Conservation (phyloP, 148 eudicot genomes). For the Nepenthes mirabilis region DNA sequence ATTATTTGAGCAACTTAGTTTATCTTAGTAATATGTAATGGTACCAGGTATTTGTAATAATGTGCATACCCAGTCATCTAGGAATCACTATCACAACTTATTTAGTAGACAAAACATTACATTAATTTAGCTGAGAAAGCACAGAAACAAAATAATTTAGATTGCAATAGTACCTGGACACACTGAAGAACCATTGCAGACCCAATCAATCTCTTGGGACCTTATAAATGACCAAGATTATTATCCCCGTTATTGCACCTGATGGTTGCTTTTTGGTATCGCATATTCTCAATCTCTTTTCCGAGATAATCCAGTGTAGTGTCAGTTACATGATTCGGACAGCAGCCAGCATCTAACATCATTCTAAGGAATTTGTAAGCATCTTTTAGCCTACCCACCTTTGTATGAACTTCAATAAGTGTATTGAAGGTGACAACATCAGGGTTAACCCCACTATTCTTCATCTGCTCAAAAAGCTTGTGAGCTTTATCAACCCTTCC, state of each 20-base stretch:
- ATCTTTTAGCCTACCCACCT: conserved; percentile 53
- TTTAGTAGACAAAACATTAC: too few relatives aligned
- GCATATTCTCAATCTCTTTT: conserved; percentile 47
- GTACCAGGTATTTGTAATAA: too few relatives aligned
- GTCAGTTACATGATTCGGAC: conserved; percentile 73
- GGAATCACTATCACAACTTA: too few relatives aligned
- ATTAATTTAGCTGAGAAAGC: too few relatives aligned
- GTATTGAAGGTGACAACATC: conserved; percentile 77
- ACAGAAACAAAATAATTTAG: too few relatives aligned
- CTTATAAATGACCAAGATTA: neutral
- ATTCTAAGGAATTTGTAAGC: conserved; percentile 59
- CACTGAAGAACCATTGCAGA: neutral
- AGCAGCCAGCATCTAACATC: conserved; percentile 87
- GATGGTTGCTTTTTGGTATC: conserved; percentile 31
- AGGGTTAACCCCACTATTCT: conserved; percentile 56
- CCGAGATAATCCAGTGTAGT: conserved; percentile 62
- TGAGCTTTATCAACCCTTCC: conserved; percentile 64
- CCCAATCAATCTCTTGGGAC: too few relatives aligned
- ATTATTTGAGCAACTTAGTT: too few relatives aligned
- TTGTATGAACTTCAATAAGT: conserved; percentile 64
- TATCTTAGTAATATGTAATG: too few relatives aligned
- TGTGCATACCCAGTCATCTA: too few relatives aligned
- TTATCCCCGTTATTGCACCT: conserved; percentile 16
- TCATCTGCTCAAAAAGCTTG: conserved; percentile 64
- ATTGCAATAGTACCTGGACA: neutral